Evolutionary conservation across 352 stramenopile species (phyloP), one percentile per base, ranked within the genome.

Genomic region (Elongisporangium senticosum): DNA sequence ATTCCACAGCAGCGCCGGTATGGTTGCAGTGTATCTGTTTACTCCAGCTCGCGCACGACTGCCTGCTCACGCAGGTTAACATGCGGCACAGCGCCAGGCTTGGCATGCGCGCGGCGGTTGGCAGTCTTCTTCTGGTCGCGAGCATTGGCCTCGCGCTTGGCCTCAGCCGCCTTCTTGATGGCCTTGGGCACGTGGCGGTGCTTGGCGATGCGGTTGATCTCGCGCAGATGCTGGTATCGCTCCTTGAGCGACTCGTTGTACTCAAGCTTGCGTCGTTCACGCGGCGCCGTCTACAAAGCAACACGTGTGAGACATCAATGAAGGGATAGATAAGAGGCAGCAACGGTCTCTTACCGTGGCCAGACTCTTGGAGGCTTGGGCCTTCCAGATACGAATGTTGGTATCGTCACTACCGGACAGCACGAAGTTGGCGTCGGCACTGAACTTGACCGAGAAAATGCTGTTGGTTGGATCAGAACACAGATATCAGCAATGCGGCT

Each of bases 381-480:
- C 88, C 74, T 99, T 99, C 98, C 98, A 99, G 59, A 99, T 95
- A 53, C 98, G 88, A 33, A 99, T 80, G 74, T 99, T 99, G 26
- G 96, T 99, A 79, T 99, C 98, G 72, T 99, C 97, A 79, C 89
- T 98, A 54, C 97, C 98, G 14, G 92, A 98, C 10, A 99, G 71
- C 50, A 99, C 89, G 70, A 98, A 99, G 65, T 97, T 98, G 57
- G 85, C 57, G 63, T 95, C 85, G 64, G 84, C 83, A 49, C 81
- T 95, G 57, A 95, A 93, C 70, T 91, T 88, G 68, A 93, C 83
- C 33, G 79, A 89, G 64, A 92, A 93, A 56, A 95, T 90, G 19
- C 78, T 87, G 48, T 15, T 52, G 21, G 21, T 15, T 24, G 21
- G 39, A 22, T 5, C 14, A 49, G 26, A 17, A 47, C 17, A 47